phyloP scores from a whole-genome alignment of 148 eudicot species.

The Bassia scoparia region DNA sequence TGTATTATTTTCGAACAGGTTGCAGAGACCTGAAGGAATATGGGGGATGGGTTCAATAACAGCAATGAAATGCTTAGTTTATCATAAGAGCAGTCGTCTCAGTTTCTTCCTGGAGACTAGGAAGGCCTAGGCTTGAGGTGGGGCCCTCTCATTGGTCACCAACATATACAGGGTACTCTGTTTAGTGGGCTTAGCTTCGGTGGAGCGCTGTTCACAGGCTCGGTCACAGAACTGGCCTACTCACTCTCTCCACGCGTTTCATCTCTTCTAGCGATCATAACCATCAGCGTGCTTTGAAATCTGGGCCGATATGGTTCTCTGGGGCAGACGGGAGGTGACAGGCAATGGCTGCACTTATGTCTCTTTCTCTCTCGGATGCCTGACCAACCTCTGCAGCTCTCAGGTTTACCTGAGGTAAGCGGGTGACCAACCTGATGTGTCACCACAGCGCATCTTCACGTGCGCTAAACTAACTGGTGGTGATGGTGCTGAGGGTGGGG shows the following conservation, averaged over 20 bases:
- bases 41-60: conserved; percentile 85
- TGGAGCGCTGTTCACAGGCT: conserved; percentile 86
- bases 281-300: conserved; percentile 70
- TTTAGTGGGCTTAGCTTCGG: conserved; percentile 76
- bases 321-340: conserved; percentile 74
- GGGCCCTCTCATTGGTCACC: conserved; percentile 82
- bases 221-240: conserved; percentile 56
- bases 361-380: conserved; percentile 71
- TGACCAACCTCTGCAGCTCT: conserved; percentile 83
- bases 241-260: conserved; percentile 68
- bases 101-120: conserved; percentile 76
- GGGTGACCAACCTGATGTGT: conserved; percentile 85
- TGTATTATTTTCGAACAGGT: conserved; percentile 51
- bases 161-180: conserved; percentile 97
- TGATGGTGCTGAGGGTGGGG: conserved; percentile 50
- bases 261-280: conserved; percentile 62
- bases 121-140: conserved; percentile 80
- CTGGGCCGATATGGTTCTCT: conserved; percentile 73
- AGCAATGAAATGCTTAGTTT: conserved; percentile 76
- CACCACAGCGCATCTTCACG: conserved; percentile 63
- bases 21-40: conserved; percentile 69
- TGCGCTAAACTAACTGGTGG: conserved; percentile 61
- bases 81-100: conserved; percentile 67
- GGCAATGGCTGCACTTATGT: conserved; percentile 67
- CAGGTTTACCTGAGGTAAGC: conserved; percentile 72